Percentiles rank a stretch among this genome's conserved stretches.
phyloP scores from a whole-genome alignment of 1,139 yeast genomes.

The Taiozyma onychis region DNA sequence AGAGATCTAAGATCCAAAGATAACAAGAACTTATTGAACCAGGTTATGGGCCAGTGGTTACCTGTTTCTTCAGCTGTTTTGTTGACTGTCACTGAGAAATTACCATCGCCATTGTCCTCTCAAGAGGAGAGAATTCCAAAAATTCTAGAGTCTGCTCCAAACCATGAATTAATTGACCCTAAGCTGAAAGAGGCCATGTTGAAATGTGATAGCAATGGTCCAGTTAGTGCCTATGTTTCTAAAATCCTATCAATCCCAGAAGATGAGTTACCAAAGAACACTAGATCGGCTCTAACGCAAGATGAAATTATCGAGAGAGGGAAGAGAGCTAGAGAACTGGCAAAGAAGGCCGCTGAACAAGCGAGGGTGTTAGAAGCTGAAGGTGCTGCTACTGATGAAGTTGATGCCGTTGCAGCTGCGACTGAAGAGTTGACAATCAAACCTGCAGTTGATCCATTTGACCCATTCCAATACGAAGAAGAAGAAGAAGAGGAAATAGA shows the following conservation, averaged over 20 bases:
- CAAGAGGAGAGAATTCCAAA: conserved; percentile 68
- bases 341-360: conserved; percentile 63
- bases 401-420: conserved; percentile 10
- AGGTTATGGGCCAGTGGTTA: conserved; percentile 90
- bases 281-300: conserved; percentile 33
- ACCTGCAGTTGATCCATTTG: conserved; percentile 26
- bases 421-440: conserved; percentile 12
- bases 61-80: conserved; percentile 86
- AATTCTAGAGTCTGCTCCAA: conserved; percentile 55
- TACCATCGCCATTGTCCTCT: conserved; percentile 79
- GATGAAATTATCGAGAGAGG: conserved; percentile 67
- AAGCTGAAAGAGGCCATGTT: conserved; percentile 51
- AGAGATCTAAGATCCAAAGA: conserved; percentile 82
- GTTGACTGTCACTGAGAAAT: conserved; percentile 74
- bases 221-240: conserved; percentile 79
- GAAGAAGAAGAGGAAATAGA: conserved; percentile 39
- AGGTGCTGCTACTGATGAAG: conserved; percentile 11
- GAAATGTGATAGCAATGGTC: conserved; percentile 57
- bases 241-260: conserved; percentile 84
- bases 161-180: conserved; percentile 44
- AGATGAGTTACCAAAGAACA: conserved; percentile 67
- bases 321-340: conserved; percentile 62
- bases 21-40: conserved; percentile 50
- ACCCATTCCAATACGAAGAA: conserved; percentile 28
- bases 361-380: conserved; percentile 33